A percentile compares a stretch with the other conserved stretches of the same genome.
Evolutionary conservation across 1,284 basidiomycete genomes (phyloP).

Genomic region (Fomitiporia mediterranea): DNA sequence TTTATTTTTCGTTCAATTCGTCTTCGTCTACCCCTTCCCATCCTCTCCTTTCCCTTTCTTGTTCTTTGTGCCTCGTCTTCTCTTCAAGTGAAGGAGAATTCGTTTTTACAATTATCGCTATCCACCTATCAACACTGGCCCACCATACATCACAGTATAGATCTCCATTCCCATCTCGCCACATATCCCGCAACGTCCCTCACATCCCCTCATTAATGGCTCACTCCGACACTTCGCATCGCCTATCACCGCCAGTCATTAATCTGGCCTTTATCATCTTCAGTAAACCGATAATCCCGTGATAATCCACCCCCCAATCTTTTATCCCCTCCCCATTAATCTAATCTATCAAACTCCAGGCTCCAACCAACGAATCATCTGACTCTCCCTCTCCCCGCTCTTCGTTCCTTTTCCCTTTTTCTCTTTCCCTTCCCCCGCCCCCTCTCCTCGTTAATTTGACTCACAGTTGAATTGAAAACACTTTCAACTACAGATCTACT

Average conservation of each 20-base stretch:
- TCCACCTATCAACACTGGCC: too few relatives aligned
- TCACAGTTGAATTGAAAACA: too few relatives aligned
- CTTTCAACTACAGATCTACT: constrained; percentile 61
- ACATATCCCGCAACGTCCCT: neutral
- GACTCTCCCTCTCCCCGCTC: neutral
- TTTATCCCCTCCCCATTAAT: neutral
- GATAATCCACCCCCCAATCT: neutral
- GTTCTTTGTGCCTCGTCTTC: too few relatives aligned
- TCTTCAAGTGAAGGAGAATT: too few relatives aligned
- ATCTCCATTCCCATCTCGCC: neutral
- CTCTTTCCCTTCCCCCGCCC: neutral
- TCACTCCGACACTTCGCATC: too few relatives aligned
- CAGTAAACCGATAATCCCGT: too few relatives aligned
- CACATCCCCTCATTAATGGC: too few relatives aligned
- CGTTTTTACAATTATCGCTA: too few relatives aligned
- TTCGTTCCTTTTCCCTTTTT: neutral
- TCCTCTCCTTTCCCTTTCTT: neutral
- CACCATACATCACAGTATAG: too few relatives aligned
- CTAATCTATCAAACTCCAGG: neutral
- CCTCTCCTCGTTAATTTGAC: too few relatives aligned
- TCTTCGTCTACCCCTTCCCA: neutral
- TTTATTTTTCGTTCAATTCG: neutral
- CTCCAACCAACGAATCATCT: constrained; percentile 8
- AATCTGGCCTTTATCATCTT: too few relatives aligned
- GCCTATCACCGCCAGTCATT: too few relatives aligned